Percentiles rank a stretch among this genome's conserved stretches.
phyloP scores from a whole-genome alignment of 2,329 filamentous ascomycete genomes.

The Leptodontidium sp. region DNA sequence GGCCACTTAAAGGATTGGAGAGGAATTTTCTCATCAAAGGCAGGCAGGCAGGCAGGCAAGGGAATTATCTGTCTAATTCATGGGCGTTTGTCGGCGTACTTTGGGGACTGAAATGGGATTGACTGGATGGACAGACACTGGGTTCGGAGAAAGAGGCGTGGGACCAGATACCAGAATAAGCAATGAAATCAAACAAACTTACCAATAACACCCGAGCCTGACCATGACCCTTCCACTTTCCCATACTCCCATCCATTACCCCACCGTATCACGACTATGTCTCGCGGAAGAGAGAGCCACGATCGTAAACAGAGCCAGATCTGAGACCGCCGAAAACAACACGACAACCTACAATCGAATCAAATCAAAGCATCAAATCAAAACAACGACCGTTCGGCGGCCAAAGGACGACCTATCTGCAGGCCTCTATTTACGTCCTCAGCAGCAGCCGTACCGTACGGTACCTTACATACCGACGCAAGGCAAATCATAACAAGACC shows the following conservation, averaged over 20 bases:
- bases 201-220: conserved; percentile 11
- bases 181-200: conserved; percentile 33
- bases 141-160: conserved; percentile 33
- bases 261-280: conserved; percentile 5
- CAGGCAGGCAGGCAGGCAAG: conserved; percentile 2
- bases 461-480: conserved; percentile 17
- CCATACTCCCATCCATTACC: not conserved
- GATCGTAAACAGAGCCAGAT: conserved; percentile 31
- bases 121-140: not conserved
- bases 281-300: conserved; percentile 12
- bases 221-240: not conserved
- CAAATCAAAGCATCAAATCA: conserved; percentile 5
- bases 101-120: conserved; percentile 30
- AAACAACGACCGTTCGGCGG: conserved; percentile 31
- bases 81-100: conserved; percentile 36
- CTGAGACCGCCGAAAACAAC: conserved; percentile 23
- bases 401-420: conserved; percentile 16
- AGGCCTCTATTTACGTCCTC: conserved; percentile 26
- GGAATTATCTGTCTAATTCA: conserved; percentile 25
- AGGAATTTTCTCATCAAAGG: conserved; percentile 10
- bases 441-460: not conserved
- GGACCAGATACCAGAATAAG: conserved; percentile 40
- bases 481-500: conserved; percentile 20
- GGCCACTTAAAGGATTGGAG: conserved; percentile 32
- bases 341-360: conserved; percentile 1